These are phyloP conservation scores for Gypsophila paniculata DNA, from an alignment of 179 eudicot genomes.

Conservation along the genomic window DNA sequence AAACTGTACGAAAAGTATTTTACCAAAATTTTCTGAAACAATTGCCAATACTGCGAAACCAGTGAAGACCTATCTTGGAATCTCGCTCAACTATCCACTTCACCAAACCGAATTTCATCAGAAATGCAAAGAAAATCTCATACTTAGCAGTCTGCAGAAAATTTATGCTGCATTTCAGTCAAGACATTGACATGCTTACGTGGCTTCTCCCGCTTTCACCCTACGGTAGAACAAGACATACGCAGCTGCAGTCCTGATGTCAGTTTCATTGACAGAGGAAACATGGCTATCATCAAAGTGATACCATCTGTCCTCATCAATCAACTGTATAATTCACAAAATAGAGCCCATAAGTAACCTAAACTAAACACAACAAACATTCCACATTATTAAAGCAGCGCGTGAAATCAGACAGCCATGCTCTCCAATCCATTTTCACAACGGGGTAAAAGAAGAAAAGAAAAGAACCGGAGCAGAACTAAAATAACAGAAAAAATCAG, in stretches of 20 bases:
- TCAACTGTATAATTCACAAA: conserved; percentile 51
- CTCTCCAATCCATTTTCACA: conserved; percentile 1
- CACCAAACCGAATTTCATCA: conserved; percentile 11
- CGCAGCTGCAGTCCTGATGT: conserved; percentile 81
- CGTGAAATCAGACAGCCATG: neutral
- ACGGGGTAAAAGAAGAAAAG: neutral
- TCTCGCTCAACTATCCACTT: conserved; percentile 5
- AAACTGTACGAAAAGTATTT: neutral
- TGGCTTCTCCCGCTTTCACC: conserved; percentile 36
- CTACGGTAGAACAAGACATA: conserved; percentile 87
- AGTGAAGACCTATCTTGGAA: conserved; percentile 19
- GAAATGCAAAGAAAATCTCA: neutral
- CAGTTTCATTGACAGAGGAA: conserved; percentile 64
- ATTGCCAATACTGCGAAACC: neutral
- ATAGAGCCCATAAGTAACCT: conserved; percentile 8
- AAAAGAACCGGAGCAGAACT: too few relatives aligned
- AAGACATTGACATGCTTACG: conserved; percentile 36
- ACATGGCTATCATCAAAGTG: conserved; percentile 91
- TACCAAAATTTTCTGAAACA: conserved; percentile 21
- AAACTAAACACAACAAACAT: conserved; percentile 7
- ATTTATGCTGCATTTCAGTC: conserved; percentile 23
- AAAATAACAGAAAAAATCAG: neutral
- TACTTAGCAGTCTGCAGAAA: neutral
- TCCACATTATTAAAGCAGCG: neutral
- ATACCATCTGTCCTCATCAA: conserved; percentile 85